Evolutionary conservation across 2,329 filamentous ascomycete genomes (phyloP), one percentile per base, ranked within the genome.

Genomic region (Cercospora beticola): DNA sequence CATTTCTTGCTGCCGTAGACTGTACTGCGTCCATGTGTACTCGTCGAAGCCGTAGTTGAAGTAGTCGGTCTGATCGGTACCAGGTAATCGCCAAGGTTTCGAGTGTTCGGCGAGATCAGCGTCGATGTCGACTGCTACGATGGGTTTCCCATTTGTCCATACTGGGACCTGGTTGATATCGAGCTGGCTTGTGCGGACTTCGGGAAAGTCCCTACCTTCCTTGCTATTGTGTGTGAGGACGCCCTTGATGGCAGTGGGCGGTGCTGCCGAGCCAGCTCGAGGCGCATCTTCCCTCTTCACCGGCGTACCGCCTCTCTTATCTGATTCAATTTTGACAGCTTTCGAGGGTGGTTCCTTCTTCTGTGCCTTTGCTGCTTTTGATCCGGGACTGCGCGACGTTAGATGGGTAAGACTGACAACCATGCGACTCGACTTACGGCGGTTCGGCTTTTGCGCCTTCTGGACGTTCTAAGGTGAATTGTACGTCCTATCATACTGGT

Each of bases 21-120:
- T 93, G 79, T 99, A 99, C 64, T 94, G 87, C 5, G 94, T 92
- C 95, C 95, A 99, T 0, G 94, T 97, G 81, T 97, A 98, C 81
- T 98, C 94, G 81, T 98, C 94, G 78, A 98, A 98, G 68, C 94
- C 94, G 81, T 98, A 98, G 83, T 98, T 98, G 87, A 98, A 98
- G 82, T 97, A 98, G 79, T 99, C 95, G 68, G 92, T 95, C 65
- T 97, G 88, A 76, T 99, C 95, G 10, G 94, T 94, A 58, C 95
- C 95, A 0, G 95, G 95, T 72, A 94, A 90, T 56, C 95, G 90
- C 95, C 95, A 99, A 18, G 94, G 94, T 80, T 97, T 98, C 71
- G 94, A 92, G 71, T 87, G 83, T 75, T 93, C 92, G 64, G 85
- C 83, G 21, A 85, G 78, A 71, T 85, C 83, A 58, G 83, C 82